Evolutionary conservation across 495 filamentous ascomycete species (phyloP).

Genomic region (Penicillium manginii): DNA sequence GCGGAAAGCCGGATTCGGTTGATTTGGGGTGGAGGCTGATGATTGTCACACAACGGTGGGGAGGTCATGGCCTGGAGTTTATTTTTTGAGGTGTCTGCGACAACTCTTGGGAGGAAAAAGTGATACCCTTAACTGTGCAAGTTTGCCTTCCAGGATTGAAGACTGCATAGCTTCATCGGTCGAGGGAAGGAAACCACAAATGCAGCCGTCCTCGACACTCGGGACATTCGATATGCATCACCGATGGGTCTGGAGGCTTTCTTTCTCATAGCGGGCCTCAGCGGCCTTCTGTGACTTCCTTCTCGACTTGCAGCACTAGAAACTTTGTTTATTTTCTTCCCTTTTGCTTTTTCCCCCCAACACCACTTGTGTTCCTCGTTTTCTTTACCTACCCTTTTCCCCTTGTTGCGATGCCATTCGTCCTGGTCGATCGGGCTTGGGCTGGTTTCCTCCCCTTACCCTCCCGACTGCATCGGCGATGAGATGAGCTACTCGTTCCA

Average conservation of each 20-base stretch:
- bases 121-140: conserved; percentile 56
- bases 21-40: conserved; percentile 32
- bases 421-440: conserved; percentile 21
- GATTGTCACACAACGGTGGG: conserved; percentile 41
- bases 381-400: conserved; percentile 24
- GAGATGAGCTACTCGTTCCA: conserved; percentile 35
- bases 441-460: conserved; percentile 25
- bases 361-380: conserved; percentile 13
- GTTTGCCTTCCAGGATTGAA: conserved; percentile 48
- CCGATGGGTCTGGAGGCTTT: conserved; percentile 37
- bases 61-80: conserved; percentile 48
- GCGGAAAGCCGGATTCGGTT: conserved; percentile 32
- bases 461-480: conserved; percentile 23
- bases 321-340: conserved; percentile 32
- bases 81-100: conserved; percentile 49
- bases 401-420: conserved; percentile 29
- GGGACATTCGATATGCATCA: conserved; percentile 35
- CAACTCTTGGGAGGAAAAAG: conserved; percentile 54
- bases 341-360: conserved; percentile 19
- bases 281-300: conserved; percentile 12
- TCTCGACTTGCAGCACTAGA: conserved; percentile 47
- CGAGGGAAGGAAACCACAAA: conserved; percentile 33
- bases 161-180: conserved; percentile 46
- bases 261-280: conserved; percentile 21
- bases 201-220: conserved; percentile 33